These are phyloP conservation scores for Fusarium sp. DNA, from an alignment of 2,329 filamentous ascomycete genomes.

Conservation along the genomic window DNA sequence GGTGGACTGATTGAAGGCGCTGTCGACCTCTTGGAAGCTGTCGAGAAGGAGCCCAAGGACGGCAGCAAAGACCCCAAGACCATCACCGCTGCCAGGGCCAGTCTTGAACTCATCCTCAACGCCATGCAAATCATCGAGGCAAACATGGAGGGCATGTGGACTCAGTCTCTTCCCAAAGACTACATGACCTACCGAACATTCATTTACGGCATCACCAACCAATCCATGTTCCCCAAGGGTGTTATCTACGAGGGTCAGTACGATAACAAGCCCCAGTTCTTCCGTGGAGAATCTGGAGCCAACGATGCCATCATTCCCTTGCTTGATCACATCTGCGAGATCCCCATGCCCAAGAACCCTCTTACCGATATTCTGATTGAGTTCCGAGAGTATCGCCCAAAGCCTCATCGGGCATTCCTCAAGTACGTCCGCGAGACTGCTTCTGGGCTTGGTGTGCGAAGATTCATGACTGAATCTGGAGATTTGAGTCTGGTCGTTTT, in stretches of 20 bases:
- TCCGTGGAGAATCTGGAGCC: slow-evolving; percentile 92
- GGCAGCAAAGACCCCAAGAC: neutral
- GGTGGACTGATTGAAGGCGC: slow-evolving; percentile 80
- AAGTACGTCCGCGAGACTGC: slow-evolving; percentile 72
- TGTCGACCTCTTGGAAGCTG: slow-evolving; percentile 68
- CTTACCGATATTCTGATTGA: slow-evolving; percentile 89
- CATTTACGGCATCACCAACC: slow-evolving; percentile 94
- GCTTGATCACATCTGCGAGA: slow-evolving; percentile 86
- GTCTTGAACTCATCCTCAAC: slow-evolving; percentile 70
- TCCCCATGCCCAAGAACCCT: slow-evolving; percentile 89
- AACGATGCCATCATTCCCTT: slow-evolving; percentile 96
- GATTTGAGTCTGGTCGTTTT: slow-evolving; percentile 62
- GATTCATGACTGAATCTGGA: slow-evolving; percentile 56
- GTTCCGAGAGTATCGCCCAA: slow-evolving; percentile 89
- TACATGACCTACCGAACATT: slow-evolving; percentile 95
- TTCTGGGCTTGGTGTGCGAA: slow-evolving; percentile 64
- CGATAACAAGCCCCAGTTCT: slow-evolving; percentile 76
- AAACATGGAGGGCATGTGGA: slow-evolving; percentile 94
- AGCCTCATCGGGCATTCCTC: slow-evolving; percentile 89
- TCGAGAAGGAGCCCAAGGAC: slow-evolving; percentile 17
- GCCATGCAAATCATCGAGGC: slow-evolving; percentile 75
- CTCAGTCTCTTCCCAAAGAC: slow-evolving; percentile 82
- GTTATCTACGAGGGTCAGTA: slow-evolving; percentile 90
- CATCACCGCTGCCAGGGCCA: slow-evolving; percentile 69
- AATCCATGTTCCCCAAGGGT: slow-evolving; percentile 93